Conservation (phyloP, 1,139 yeast genomes). For the Yamadazyma pseudoaaseri region DNA sequence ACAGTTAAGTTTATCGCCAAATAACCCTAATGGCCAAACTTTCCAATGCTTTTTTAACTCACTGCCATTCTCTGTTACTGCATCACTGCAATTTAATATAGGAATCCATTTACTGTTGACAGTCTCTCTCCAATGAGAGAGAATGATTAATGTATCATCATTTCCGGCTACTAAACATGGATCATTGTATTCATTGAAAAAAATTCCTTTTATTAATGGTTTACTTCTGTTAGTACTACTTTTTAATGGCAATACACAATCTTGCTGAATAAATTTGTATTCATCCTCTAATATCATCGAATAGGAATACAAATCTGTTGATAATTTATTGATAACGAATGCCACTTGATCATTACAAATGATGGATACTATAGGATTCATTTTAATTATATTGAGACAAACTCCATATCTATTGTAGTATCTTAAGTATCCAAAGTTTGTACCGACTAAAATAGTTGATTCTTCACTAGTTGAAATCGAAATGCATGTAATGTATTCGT, state of each 20-base stretch:
- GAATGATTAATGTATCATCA: slow-evolving; percentile 67
- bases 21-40: slow-evolving; percentile 89
- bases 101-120: slow-evolving; percentile 88
- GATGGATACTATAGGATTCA: slow-evolving; percentile 38
- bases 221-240: slow-evolving; percentile 16
- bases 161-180: slow-evolving; percentile 78
- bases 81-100: slow-evolving; percentile 62
- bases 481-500: slow-evolving; percentile 39
- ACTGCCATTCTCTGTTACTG: slow-evolving; percentile 53
- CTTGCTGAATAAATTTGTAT: slow-evolving; percentile 41
- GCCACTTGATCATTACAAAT: slow-evolving; percentile 30
- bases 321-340: slow-evolving; percentile 33
- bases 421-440: slow-evolving; percentile 41
- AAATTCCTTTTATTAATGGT: slow-evolving; percentile 61
- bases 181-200: slow-evolving; percentile 82
- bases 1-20: slow-evolving; percentile 67
- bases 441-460: slow-evolving; percentile 40
- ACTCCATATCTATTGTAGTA: slow-evolving; percentile 42
- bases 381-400: slow-evolving; percentile 38
- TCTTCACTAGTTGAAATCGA: slow-evolving; percentile 30
- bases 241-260: slow-evolving; percentile 37
- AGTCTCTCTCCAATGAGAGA: slow-evolving; percentile 76
- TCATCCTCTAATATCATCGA: slow-evolving; percentile 37
- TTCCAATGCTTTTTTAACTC: slow-evolving; percentile 49
- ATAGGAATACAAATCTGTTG: slow-evolving; percentile 29